Evolutionary conservation across 257 asterid species (phyloP), one percentile per base, ranked within the genome.

Genomic region (Gentiana macrophylla): DNA sequence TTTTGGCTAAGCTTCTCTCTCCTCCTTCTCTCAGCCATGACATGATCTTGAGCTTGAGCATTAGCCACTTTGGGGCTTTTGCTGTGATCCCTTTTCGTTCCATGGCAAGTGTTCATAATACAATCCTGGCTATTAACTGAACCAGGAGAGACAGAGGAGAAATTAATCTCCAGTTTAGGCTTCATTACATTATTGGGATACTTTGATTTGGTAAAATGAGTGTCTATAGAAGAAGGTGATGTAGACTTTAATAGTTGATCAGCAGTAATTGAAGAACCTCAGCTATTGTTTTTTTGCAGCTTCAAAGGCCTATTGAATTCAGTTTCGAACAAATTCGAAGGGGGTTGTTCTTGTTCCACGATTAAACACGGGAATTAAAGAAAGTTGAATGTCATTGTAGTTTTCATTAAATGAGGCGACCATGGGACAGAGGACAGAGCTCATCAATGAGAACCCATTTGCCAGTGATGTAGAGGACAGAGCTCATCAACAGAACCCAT

Each of bases 1-100:
- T 83, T 81, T 60, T 83, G 93, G 76, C 79, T 86, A 55, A 86
- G 87, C 37, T 84, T 89, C 67, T 89, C 94, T 55, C 95, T 74
- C 59, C 95, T 72, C 67, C 73, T 84, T 59, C 97, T 77, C 79
- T 89, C 97, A 36, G 95, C 95, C 32, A 89, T 62, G 51, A 86
- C 77, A 61, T 86, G 95, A 66, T 86, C 95, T 54, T 84, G 95
- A 32, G 88, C 79, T 44, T 74, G 86, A 15, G 24, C 24, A 15
- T 15, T 15, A 48, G 84, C 15, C 33, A 72, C 48, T 61, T 69
- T 71, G 32, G 69, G 62, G 32, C 36, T 69, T 5, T 7, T 41
- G 12, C 74, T 64, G 65, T 59, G 61, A 54, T 67, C 37, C 60
- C 76, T 79, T 67, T 80, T 74, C 35, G 67, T 72, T 15, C 24